phyloP scores from a whole-genome alignment of 2,329 filamentous ascomycete genomes.

The Tolypocladium tropicale region DNA sequence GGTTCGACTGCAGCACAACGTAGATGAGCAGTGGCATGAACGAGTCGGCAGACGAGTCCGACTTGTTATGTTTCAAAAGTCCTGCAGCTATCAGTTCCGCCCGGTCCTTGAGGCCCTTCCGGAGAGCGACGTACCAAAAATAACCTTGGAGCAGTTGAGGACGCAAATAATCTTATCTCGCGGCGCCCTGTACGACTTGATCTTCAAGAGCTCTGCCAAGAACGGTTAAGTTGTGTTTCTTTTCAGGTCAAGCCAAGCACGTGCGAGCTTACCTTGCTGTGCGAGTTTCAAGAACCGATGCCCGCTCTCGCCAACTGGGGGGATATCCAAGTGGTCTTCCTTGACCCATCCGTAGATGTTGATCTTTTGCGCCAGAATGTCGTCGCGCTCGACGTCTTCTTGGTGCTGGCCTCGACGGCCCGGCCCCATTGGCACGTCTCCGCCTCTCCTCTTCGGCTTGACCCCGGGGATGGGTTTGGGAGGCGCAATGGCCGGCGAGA shows the following conservation, averaged over 20 bases:
- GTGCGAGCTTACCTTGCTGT: slow-evolving; percentile 58
- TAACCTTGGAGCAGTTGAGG: slow-evolving; percentile 97
- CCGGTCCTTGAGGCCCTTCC: neutral
- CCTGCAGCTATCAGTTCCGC: slow-evolving; percentile 34
- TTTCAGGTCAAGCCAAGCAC: neutral
- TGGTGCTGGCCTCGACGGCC: slow-evolving; percentile 93
- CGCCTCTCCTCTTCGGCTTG: slow-evolving; percentile 57
- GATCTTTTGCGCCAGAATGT: slow-evolving; percentile 93
- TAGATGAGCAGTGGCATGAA: slow-evolving; percentile 95
- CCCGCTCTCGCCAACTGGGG: slow-evolving; percentile 73
- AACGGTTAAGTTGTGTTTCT: slow-evolving; percentile 6
- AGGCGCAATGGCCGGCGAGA: slow-evolving; percentile 83
- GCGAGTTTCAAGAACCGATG: slow-evolving; percentile 80
- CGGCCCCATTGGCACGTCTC: slow-evolving; percentile 60
- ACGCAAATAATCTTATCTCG: slow-evolving; percentile 98
- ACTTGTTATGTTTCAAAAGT: slow-evolving; percentile 81
- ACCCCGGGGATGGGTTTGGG: slow-evolving; percentile 62
- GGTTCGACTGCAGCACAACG: slow-evolving; percentile 87
- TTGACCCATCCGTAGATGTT: slow-evolving; percentile 92
- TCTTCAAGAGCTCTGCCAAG: slow-evolving; percentile 76
- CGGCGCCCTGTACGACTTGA: slow-evolving; percentile 93
- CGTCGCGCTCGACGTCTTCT: slow-evolving; percentile 93
- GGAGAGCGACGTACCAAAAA: slow-evolving; percentile 60
- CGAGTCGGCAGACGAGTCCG: slow-evolving; percentile 89
- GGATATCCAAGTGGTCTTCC: slow-evolving; percentile 90